Evolutionary conservation across 2,329 filamentous ascomycete genomes (phyloP).

Genomic region (Achaetomium macrosporum): DNA sequence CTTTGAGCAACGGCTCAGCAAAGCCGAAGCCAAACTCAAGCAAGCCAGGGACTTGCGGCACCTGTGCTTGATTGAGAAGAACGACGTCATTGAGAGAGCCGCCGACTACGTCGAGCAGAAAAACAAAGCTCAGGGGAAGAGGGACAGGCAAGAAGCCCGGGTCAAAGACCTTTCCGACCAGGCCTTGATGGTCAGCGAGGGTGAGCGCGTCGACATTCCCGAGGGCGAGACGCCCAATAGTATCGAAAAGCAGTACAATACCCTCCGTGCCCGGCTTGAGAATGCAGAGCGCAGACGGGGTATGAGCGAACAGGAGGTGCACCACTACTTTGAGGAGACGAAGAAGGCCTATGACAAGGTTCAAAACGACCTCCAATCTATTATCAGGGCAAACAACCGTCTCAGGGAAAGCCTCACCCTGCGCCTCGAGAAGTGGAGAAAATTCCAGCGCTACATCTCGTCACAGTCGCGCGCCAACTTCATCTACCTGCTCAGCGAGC

Average conservation of each 20-base stretch:
- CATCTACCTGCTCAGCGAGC: slow-evolving; percentile 79
- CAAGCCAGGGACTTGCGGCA: slow-evolving; percentile 44
- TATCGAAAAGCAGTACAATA: slow-evolving; percentile 48
- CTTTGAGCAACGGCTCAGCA: slow-evolving; percentile 44
- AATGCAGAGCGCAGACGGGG: slow-evolving; percentile 54
- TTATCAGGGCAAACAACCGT: slow-evolving; percentile 35
- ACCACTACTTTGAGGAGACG: slow-evolving; percentile 39
- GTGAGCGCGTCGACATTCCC: slow-evolving; percentile 53
- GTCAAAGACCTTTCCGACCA: slow-evolving; percentile 51
- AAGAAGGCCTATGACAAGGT: slow-evolving; percentile 37
- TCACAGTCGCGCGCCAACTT: slow-evolving; percentile 82
- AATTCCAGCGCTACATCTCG: slow-evolving; percentile 80
- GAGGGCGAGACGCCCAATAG: slow-evolving; percentile 57
- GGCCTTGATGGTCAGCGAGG: slow-evolving; percentile 47
- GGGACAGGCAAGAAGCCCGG: slow-evolving; percentile 39
- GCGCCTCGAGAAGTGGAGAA: slow-evolving; percentile 69
- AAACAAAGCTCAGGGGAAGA: slow-evolving; percentile 40
- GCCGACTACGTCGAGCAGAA: slow-evolving; percentile 31
- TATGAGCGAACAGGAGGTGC: slow-evolving; percentile 59
- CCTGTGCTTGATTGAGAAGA: slow-evolving; percentile 46
- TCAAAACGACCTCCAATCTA: slow-evolving; percentile 39
- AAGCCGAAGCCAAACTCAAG: slow-evolving; percentile 50
- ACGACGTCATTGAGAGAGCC: slow-evolving; percentile 20
- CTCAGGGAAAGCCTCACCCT: slow-evolving; percentile 58
- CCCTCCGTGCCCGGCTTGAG: slow-evolving; percentile 53